phyloP scores from a whole-genome alignment of 2,329 filamentous ascomycete species.

The Pseudogymnoascus sp. region DNA sequence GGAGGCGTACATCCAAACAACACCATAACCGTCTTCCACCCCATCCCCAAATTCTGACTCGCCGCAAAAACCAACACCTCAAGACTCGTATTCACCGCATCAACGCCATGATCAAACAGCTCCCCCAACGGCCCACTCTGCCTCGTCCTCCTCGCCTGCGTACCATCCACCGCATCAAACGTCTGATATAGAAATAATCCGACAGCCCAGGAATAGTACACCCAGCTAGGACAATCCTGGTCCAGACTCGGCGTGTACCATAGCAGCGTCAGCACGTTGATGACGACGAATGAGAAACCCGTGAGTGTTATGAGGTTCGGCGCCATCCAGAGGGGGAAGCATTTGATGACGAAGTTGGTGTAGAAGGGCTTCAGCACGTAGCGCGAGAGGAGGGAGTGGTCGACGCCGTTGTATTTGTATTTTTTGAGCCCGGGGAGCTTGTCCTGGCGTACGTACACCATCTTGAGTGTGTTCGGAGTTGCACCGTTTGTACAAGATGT shows the following conservation, averaged over 20 bases:
- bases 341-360: slow-evolving; percentile 85
- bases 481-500: too few species aligned
- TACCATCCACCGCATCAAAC: slow-evolving; percentile 92
- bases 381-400: slow-evolving; percentile 80
- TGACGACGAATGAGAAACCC: slow-evolving; percentile 81
- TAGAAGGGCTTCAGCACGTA: slow-evolving; percentile 98
- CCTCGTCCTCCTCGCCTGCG: slow-evolving; percentile 84
- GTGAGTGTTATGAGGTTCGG: slow-evolving; percentile 80
- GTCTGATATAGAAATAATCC: slow-evolving; percentile 96
- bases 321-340: slow-evolving; percentile 94
- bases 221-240: slow-evolving; percentile 88
- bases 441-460: slow-evolving; percentile 94
- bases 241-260: slow-evolving; percentile 96
- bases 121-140: slow-evolving; percentile 93
- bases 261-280: slow-evolving; percentile 83
- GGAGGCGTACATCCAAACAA: slow-evolving; percentile 67
- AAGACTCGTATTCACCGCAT: slow-evolving; percentile 92
- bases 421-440: slow-evolving; percentile 80
- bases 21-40: slow-evolving; percentile 77
- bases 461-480: too few species aligned
- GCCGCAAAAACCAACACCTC: slow-evolving; percentile 88
- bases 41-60: slow-evolving; percentile 86
- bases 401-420: slow-evolving; percentile 92
- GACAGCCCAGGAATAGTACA: slow-evolving; percentile 84
- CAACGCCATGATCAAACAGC: slow-evolving; percentile 94